Conservation (phyloP, 257 asterid genomes). For the Mitragyna speciosa region DNA sequence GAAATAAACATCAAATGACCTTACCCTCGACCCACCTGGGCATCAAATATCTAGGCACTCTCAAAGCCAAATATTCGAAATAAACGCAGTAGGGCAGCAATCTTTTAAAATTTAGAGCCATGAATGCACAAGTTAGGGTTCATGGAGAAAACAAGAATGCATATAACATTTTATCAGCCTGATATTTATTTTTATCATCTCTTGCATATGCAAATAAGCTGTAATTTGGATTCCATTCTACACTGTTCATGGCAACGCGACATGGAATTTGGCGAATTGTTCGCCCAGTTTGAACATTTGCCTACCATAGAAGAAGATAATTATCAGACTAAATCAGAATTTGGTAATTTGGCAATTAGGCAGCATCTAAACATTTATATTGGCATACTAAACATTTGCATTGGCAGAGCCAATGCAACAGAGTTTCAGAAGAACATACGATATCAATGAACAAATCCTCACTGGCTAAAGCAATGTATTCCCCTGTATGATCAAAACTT, state of each 20-base stretch:
- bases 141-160: background rate
- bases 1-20: background rate
- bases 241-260: constrained; percentile 98
- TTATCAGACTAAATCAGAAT: background rate
- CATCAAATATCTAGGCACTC: constrained; percentile 39
- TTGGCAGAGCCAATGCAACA: constrained; percentile 1
- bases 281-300: constrained; percentile 77
- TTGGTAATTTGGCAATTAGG: background rate
- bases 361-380: background rate
- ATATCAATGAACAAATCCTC: constrained; percentile 94
- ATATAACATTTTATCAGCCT: constrained; percentile 77
- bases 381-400: too few relatives aligned
- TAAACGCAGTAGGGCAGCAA: constrained; percentile 31
- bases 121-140: background rate
- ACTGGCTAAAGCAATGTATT: constrained; percentile 93
- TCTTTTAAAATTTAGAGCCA: background rate
- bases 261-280: constrained; percentile 91
- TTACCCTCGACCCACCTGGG: background rate
- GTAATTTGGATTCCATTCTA: constrained; percentile 92
- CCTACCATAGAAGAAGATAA: constrained; percentile 42
- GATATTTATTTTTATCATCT: constrained; percentile 93
- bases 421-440: constrained; percentile 46
- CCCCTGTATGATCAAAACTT: constrained; percentile 93
- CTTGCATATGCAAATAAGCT: constrained; percentile 97
- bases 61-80: constrained; percentile 91